Conservation (phyloP, 495 filamentous ascomycete species). For the Staphylotrichum longicolle region DNA sequence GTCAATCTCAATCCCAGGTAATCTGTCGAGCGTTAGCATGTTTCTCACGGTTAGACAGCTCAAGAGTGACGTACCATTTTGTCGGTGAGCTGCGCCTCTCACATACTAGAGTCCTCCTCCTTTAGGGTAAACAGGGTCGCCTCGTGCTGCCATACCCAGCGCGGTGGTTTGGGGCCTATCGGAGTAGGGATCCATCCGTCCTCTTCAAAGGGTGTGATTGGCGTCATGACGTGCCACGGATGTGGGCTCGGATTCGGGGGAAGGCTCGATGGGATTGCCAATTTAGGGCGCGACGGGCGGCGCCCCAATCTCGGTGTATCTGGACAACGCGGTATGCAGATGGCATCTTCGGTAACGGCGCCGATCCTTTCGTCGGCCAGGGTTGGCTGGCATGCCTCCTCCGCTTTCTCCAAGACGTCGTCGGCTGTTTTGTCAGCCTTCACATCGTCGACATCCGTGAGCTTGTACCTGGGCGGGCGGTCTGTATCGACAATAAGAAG, state of each 20-base stretch:
- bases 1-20: no score
- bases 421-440: conserved; percentile 11
- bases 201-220: conserved; percentile 2
- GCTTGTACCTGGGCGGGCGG: conserved; percentile 26
- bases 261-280: not conserved
- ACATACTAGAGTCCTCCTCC: not conserved
- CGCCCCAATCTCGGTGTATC: not conserved
- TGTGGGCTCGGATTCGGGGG: not conserved
- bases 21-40: no score
- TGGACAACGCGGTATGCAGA: not conserved
- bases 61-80: no score
- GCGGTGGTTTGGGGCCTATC: not conserved
- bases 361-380: not conserved
- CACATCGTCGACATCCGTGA: conserved; percentile 20
- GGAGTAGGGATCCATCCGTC: not conserved
- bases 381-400: not conserved
- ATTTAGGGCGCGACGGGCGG: not conserved
- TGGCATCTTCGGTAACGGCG: not conserved
- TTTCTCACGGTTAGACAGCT: no score
- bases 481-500: conserved; percentile 62
- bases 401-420: not conserved
- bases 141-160: not conserved
- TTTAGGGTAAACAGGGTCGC: not conserved
- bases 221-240: not conserved
- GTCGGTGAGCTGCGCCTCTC: not conserved